Percentiles rank a stretch among this genome's conserved stretches.
These are phyloP conservation scores for Diaporthe helianthi DNA, from an alignment of 2,329 filamentous ascomycete species.

Conservation along the genomic window DNA sequence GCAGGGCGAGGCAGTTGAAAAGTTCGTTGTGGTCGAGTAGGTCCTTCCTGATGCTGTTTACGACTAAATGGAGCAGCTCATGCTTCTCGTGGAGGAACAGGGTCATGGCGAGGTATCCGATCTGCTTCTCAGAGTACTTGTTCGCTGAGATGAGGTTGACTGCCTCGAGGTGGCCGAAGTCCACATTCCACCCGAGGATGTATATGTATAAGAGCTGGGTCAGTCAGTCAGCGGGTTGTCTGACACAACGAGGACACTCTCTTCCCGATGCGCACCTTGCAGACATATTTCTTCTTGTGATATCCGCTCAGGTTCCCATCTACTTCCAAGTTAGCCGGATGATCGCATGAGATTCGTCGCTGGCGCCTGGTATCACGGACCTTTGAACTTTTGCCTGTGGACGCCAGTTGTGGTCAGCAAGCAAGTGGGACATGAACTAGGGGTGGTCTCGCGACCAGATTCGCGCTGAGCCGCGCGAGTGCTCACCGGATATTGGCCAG, in stretches of 20 bases:
- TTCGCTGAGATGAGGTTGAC: constrained; percentile 96
- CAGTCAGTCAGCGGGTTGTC: constrained; percentile 34
- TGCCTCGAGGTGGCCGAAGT: constrained; percentile 97
- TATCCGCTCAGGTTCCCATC: constrained; percentile 93
- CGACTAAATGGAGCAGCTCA: constrained; percentile 92
- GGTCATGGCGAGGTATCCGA: constrained; percentile 96
- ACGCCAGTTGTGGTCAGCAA: constrained; percentile 7
- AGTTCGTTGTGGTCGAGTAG: constrained; percentile 93
- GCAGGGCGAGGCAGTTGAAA: constrained; percentile 94
- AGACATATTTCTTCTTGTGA: constrained; percentile 99
- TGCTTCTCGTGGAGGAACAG: constrained; percentile 97
- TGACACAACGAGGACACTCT: background rate
- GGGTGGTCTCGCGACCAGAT: constrained; percentile 3
- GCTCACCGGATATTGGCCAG: constrained; percentile 88
- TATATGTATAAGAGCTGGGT: constrained; percentile 90
- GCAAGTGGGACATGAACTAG: background rate
- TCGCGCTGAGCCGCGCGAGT: background rate
- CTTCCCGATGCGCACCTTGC: constrained; percentile 70
- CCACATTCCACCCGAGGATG: constrained; percentile 98
- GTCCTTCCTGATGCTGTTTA: constrained; percentile 98
- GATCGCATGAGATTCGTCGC: background rate
- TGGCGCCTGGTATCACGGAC: constrained; percentile 46
- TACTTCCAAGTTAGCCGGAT: constrained; percentile 45
- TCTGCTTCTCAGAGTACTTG: constrained; percentile 99
- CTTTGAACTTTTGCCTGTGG: constrained; percentile 89